Percentiles rank a stretch among this genome's conserved stretches.
Conservation (phyloP, 2,329 filamentous ascomycete species). For the Fusarium papillatum region DNA sequence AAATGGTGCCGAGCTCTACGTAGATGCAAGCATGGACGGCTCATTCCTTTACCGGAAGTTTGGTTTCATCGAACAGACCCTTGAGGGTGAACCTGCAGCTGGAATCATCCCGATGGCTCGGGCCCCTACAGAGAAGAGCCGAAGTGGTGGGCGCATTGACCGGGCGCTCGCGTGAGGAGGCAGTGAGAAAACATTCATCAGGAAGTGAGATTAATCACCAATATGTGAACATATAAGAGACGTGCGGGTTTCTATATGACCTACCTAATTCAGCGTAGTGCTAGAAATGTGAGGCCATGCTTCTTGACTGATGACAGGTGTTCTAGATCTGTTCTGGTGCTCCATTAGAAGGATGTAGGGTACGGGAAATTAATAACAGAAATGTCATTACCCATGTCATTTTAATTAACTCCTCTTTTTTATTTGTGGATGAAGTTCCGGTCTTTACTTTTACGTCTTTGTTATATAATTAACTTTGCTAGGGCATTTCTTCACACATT, state of each 20-base stretch:
- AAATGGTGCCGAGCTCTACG: slow-evolving; percentile 26
- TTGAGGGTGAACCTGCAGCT: neutral
- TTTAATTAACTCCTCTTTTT: neutral
- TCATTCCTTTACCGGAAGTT: slow-evolving; percentile 5
- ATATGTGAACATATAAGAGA: neutral
- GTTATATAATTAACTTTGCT: neutral
- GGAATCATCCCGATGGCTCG: slow-evolving; percentile 1
- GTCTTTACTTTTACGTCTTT: neutral
- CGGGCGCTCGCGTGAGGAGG: neutral
- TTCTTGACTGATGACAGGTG: neutral
- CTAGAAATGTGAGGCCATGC: neutral
- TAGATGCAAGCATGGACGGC: slow-evolving; percentile 28
- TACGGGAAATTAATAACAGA: neutral
- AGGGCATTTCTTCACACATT: neutral
- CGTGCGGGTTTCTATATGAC: neutral
- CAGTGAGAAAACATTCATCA: neutral
- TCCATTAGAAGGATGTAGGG: neutral
- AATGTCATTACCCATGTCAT: neutral
- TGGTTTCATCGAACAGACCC: slow-evolving; percentile 2
- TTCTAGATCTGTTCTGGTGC: neutral
- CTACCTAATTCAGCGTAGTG: neutral
- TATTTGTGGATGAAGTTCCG: neutral
- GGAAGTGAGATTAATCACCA: neutral
- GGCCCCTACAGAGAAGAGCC: neutral
- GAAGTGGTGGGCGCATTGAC: neutral